Base-by-base conservation (phyloP, 805 yeast species). In the Kazachstania martiniae region DNA sequence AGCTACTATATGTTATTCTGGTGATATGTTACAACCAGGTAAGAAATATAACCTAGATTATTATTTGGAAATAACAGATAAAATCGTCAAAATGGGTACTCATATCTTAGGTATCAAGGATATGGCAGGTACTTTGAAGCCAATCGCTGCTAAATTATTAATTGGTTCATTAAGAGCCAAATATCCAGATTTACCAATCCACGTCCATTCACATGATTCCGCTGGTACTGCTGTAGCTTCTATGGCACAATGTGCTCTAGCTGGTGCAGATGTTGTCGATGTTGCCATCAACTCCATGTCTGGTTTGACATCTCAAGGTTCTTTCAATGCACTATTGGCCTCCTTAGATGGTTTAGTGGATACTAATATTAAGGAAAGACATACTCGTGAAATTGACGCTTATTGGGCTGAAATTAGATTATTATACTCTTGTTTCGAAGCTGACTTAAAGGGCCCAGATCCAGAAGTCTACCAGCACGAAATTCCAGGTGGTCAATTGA, bases 321-420 rank as follows among this genome's bases (percentile, higher is more conserved):
- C 95, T 12, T 74, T 91, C 62, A 77, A 83, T 56, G 97, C 98
- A 15, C 66, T 91, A 46, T 66, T 91, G 53, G 94, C 96, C 8
- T 83, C 97, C 3, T 64, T 89, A 38, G 95, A 87, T 54, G 94
- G 94, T 43, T 78, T 79, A 36, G 62, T 84, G 41, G 71, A 80
- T 37, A 78, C 89, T 37, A 86, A 83, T 32, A 66, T 91, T 44
- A 65, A 70, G 46, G 74, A 70, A 43, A 61, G 66, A 32, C 66
- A 73, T 43, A 83, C 85, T 29, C 74, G 94, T 49, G 91, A 77
- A 53, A 59, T 91, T 43, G 99, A 91, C 61, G 64, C 84, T 40
- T 91, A 91, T 72, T 91, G 99, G 99, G 94, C 94, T 31, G 96
- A 91, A 67, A 91, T 91, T 89, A 77, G 99, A 66, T 69, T 91